Base-by-base conservation (phyloP, 805 yeast species). In the Suhomyces sp. region DNA sequence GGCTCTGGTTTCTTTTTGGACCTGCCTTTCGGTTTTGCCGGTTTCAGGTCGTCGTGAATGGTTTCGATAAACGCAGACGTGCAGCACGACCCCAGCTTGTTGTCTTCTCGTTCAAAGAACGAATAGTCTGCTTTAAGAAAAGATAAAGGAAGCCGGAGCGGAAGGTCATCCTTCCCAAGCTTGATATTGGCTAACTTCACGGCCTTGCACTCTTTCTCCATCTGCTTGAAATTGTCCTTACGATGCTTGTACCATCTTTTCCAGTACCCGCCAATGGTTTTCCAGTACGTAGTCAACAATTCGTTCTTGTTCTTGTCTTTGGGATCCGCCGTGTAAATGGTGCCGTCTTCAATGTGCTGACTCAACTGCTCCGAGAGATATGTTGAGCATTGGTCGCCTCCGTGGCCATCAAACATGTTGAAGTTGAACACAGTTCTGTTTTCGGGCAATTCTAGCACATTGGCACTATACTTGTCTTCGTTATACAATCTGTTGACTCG, bases 391-490 rank as follows among this genome's bases (percentile, higher is more conserved):
- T 85, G 85, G 23, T 76, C 78, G 22, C 97, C 96, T 6, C 98
- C 99, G 70, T 94, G 99, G 8, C 99, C 99, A 70, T 94, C 99
- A 68, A 88, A 91, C 1, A 94, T 79, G 46, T 83, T 82, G 61
- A 89, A 85, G 58, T 82, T 83, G 71, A 93, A 88, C 17, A 72
- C 62, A 9, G 63, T 60, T 23, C 59, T 55, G 26, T 51, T 56
- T 4, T 54, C 60, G 10, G 59, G 51, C 9, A 72, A 36, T 22
- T 74, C 70, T 38, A 90, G 62, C 49, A 89, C 81, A 26, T 82
- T 81, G 19, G 91, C 89, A 49, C 82, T 80, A 68, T 82, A 87
- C 45, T 83, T 74, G 70, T 93, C 99, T 68, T 93, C 98, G 68
- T 93, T 94, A 62, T 80, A 80, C 36, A 79, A 59, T 53, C 98